Conservation (phyloP, 2,329 filamentous ascomycete genomes). For the Pseudocercospora vitis region DNA sequence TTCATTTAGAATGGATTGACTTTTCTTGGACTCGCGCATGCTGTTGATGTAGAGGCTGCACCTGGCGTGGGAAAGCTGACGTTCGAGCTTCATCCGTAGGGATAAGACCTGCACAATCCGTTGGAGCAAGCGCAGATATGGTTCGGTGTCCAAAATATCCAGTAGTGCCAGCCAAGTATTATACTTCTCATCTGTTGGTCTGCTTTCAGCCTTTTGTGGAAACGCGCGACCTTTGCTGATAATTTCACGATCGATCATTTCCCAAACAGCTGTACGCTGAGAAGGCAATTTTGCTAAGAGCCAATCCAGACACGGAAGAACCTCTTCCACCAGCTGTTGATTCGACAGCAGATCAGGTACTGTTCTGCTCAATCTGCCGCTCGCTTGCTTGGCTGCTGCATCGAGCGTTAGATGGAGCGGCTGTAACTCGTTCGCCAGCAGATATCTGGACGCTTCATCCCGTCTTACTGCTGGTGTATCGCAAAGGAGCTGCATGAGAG, state of each 20-base stretch:
- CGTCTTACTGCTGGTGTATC: neutral
- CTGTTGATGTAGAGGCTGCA: too few species aligned
- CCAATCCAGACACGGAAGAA: constrained; percentile 15
- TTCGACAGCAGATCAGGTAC: constrained; percentile 4
- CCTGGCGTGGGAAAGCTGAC: too few species aligned
- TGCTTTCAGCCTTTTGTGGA: constrained; percentile 16
- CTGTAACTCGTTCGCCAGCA: neutral
- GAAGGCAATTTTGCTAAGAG: constrained; percentile 15
- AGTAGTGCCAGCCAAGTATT: constrained; percentile 23
- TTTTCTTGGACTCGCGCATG: too few species aligned
- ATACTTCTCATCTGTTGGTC: constrained; percentile 20
- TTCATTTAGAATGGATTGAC: neutral
- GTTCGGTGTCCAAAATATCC: constrained; percentile 20
- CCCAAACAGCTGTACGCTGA: constrained; percentile 15
- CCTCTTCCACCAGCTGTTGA: constrained; percentile 8
- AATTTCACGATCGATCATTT: constrained; percentile 21
- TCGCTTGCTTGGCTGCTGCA: neutral
- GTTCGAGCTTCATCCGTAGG: constrained; percentile 1
- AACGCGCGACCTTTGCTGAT: constrained; percentile 24
- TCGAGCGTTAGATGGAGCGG: constrained; percentile 7
- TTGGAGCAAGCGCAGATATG: constrained; percentile 17
- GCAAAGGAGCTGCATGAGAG: neutral
- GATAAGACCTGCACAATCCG: constrained; percentile 12
- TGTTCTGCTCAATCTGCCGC: neutral
- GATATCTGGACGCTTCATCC: too few species aligned